A percentile compares a stretch with the other conserved stretches of the same genome.
These are phyloP conservation scores for Bauhinia variegata DNA, from an alignment of 306 rosid species.

Conservation along the genomic window DNA sequence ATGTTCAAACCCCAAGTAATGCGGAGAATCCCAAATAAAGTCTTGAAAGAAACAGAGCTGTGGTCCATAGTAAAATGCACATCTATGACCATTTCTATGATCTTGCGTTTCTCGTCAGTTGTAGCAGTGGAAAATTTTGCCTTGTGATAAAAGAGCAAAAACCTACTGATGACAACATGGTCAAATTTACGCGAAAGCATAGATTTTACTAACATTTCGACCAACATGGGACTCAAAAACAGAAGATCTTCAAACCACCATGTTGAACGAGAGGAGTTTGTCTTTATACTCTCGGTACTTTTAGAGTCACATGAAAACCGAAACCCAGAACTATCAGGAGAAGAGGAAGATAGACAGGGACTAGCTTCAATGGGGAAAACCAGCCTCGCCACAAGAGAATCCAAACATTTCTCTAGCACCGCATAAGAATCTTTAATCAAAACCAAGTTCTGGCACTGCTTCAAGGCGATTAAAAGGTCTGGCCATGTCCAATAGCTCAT, in stretches of 20 bases:
- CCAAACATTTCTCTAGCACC: conserved; percentile 64
- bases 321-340: conserved; percentile 76
- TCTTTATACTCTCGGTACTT: conserved; percentile 80
- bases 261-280: conserved; percentile 54
- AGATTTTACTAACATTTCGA: conserved; percentile 58
- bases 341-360: conserved; percentile 82
- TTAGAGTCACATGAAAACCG: conserved; percentile 86
- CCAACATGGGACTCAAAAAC: conserved; percentile 57
- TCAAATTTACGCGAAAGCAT: conserved; percentile 67
- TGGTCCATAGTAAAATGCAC: conserved; percentile 57
- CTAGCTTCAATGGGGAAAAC: conserved; percentile 61
- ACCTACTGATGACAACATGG: conserved; percentile 63
- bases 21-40: conserved; percentile 71
- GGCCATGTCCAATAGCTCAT: conserved; percentile 83
- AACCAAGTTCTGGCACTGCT: conserved; percentile 62
- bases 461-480: conserved; percentile 65
- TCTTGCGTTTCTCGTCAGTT: conserved; percentile 50
- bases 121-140: conserved; percentile 51
- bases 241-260: conserved; percentile 97
- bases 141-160: conserved; percentile 79
- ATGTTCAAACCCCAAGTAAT: conserved; percentile 59
- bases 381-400: conserved; percentile 67
- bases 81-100: conserved; percentile 68
- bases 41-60: conserved; percentile 64
- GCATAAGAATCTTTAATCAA: conserved; percentile 41